These are phyloP conservation scores for Domatiomyces globalis DNA, from an alignment of 2,329 filamentous ascomycete species.

Conservation along the genomic window DNA sequence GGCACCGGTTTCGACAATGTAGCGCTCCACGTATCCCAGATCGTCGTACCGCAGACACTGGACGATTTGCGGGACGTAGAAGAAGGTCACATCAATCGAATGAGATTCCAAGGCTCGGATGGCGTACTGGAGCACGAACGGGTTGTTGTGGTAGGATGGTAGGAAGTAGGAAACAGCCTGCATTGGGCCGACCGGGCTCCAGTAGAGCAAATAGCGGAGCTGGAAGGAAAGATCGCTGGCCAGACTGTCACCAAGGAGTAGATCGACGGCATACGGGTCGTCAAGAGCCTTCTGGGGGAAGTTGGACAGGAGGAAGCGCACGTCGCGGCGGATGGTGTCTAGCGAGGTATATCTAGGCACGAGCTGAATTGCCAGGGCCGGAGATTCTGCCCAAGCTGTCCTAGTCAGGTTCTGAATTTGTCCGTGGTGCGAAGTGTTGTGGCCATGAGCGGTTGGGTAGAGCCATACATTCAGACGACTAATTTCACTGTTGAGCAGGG, in stretches of 20 bases:
- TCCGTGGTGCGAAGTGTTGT: conserved; percentile 4
- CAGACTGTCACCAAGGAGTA: conserved; percentile 63
- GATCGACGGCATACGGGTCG: conserved; percentile 67
- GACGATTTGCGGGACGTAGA: conserved; percentile 96
- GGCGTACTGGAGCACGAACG: conserved; percentile 89
- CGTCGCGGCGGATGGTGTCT: conserved; percentile 55
- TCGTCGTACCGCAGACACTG: conserved; percentile 86
- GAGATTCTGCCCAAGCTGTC: conserved; percentile 75
- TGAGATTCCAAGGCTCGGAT: conserved; percentile 91
- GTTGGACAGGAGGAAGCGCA: conserved; percentile 66
- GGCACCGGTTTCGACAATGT: conserved; percentile 91
- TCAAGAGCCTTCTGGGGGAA: conserved; percentile 69
- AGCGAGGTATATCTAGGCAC: conserved; percentile 59
- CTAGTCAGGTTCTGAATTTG: conserved; percentile 52
- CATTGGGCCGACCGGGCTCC: conserved; percentile 82
- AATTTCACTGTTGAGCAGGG: conserved; percentile 74
- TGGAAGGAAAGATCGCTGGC: conserved; percentile 70
- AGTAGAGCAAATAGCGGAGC: conserved; percentile 86
- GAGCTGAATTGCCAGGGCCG: conserved; percentile 77
- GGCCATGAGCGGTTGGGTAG: conserved; percentile 52
- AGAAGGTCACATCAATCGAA: conserved; percentile 93
- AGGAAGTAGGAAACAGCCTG: conserved; percentile 88
- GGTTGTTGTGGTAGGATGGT: conserved; percentile 78
- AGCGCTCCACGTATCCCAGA: conserved; percentile 87
- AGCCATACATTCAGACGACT: conserved; percentile 79